Evolutionary conservation across 345 rosid genomes (phyloP), one percentile per base, ranked within the genome.

Genomic region (Aurinia saxatilis): DNA sequence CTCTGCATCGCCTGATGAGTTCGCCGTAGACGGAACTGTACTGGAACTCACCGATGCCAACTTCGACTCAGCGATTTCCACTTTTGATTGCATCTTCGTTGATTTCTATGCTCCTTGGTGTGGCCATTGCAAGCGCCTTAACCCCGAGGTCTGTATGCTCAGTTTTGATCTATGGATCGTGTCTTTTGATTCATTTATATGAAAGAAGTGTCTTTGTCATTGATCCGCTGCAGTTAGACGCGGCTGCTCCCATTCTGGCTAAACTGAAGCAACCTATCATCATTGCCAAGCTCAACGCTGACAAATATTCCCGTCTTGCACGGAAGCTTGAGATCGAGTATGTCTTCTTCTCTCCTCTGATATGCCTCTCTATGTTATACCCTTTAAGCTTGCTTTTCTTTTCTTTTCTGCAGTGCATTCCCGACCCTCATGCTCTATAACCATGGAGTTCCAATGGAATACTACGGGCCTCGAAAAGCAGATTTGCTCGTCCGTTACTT

Each of bases 31-130:
- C 50, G 96, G 98, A 13, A 82, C 66, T 60, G 97, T 89, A 14
- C 29, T 92, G 14, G 93, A 87, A 66, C 86, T 92, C 27, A 87
- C 84, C 54, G 98, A 92, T 27, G 85, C 97, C 30, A 89, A 84
- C 78, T 81, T 89, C 57, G 96, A 92, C 19, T 61, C 84, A 0
- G 90, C 95, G 41, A 85, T 89, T 65, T 75, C 98, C 29, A 10
- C 82, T 37, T 81, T 85, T 47, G 96, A 87, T 65, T 85, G 73
- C 73, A 54, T 92, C 74, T 80, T 92, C 48, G 90, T 89, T 29
- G 90, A 87, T 72, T 92, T 92, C 78, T 92, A 89, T 62, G 97
- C 97, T 55, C 98, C 98, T 2, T 89, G 98, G 98, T 92, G 98
- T 73, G 88, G 90, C 72, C 97, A 92, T 84, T 89, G 97, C 91